A percentile compares a stretch with the other conserved stretches of the same genome.
Evolutionary conservation across 441 rosid genomes (phyloP).

Genomic region (Mallotus repandus): DNA sequence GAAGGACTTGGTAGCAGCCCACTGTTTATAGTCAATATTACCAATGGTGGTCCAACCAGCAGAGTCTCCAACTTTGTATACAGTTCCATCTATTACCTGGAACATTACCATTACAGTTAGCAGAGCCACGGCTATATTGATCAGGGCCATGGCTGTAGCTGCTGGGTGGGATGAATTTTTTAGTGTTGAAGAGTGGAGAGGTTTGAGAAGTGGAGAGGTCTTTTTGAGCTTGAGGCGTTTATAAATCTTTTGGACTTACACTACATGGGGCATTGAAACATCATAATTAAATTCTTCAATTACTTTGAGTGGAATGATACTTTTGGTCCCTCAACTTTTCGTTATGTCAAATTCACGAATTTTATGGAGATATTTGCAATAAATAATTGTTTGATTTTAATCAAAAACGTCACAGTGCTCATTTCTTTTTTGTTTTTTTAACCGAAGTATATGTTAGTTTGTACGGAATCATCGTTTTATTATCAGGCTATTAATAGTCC

Average conservation of each 20-base stretch:
- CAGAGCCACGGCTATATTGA: conserved; percentile 23
- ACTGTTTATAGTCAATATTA: conserved; percentile 71
- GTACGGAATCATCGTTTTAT: too few relatives aligned
- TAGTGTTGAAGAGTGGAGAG: not conserved
- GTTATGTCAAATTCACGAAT: not conserved
- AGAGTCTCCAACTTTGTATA: conserved; percentile 78
- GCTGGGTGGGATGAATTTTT: not conserved
- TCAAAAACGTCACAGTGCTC: too few relatives aligned
- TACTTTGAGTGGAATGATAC: not conserved
- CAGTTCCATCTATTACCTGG: conserved; percentile 43
- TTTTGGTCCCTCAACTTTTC: conserved; percentile 3
- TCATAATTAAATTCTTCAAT: not conserved
- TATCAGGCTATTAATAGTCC: too few relatives aligned
- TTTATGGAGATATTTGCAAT: not conserved
- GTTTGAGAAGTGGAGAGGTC: conserved; percentile 16
- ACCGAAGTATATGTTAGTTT: too few relatives aligned
- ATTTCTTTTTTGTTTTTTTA: too few relatives aligned
- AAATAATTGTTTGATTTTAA: too few relatives aligned
- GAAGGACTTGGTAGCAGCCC: conserved; percentile 79
- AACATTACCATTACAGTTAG: conserved; percentile 13
- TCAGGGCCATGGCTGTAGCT: conserved; percentile 27
- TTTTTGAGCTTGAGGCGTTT: conserved; percentile 1
- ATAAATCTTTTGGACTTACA: conserved; percentile 17
- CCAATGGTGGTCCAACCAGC: conserved; percentile 95
- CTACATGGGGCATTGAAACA: not conserved